Conservation (phyloP, 116 monocot species). For the Cymodocea nodosa region DNA sequence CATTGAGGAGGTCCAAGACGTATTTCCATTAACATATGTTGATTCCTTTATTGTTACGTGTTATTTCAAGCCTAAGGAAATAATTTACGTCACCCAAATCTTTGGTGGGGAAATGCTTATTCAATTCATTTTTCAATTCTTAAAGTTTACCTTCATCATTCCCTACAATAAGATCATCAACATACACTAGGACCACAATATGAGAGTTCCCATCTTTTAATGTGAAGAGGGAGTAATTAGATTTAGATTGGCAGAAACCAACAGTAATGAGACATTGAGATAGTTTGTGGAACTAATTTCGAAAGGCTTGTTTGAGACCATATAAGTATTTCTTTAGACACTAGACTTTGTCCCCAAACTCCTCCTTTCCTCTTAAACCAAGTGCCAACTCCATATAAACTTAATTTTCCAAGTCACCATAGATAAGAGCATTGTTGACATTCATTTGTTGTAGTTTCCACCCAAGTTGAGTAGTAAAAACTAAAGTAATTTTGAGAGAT, state of each 20-base stretch:
- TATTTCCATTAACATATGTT: neutral
- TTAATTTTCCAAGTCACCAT: too few species aligned
- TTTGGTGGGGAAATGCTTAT: neutral
- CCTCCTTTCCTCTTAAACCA: too few species aligned
- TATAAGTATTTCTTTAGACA: too few species aligned
- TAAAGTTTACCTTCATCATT: neutral
- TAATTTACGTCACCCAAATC: neutral
- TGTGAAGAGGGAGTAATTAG: neutral
- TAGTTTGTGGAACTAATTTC: neutral
- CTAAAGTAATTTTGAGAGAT: too few species aligned
- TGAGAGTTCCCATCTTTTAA: too few species aligned
- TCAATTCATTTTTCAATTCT: neutral
- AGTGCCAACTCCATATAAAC: too few species aligned
- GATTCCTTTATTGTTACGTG: neutral
- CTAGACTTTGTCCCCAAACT: too few species aligned
- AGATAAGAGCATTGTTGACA: too few species aligned
- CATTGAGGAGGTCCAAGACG: too few species aligned
- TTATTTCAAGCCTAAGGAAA: too few species aligned
- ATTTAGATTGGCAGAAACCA: neutral
- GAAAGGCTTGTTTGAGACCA: neutral
- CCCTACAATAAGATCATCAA: neutral
- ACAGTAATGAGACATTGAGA: neutral
- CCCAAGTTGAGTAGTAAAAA: too few species aligned
- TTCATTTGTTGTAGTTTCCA: too few species aligned
- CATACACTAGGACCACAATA: neutral